A percentile compares a stretch with the other conserved stretches of the same genome.
Evolutionary conservation across 768 basidiomycete genomes (phyloP).

Genomic region (Myochromella boudieri): DNA sequence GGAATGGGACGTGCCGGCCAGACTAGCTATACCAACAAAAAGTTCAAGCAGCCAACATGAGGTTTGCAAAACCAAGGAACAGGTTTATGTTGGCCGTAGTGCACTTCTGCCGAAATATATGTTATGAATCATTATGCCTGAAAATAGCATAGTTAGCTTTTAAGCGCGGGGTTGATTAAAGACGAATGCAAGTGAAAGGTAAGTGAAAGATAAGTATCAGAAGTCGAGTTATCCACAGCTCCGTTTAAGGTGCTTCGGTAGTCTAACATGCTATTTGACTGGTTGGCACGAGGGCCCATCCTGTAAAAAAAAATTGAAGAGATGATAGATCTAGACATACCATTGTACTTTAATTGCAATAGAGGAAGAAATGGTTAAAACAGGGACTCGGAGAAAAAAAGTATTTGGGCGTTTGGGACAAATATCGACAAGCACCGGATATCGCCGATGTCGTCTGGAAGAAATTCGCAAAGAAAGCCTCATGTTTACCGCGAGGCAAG

Average conservation of each 20-base stretch:
- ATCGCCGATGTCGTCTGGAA: constrained; percentile 5
- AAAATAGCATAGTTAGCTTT: neutral
- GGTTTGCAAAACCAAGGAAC: too few species aligned
- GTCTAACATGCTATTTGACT: constrained; percentile 54
- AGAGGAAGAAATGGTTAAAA: too few species aligned
- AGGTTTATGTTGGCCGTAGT: too few species aligned
- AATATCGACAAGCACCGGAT: constrained; percentile 7
- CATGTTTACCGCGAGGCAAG: constrained; percentile 43
- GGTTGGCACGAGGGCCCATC: constrained; percentile 38
- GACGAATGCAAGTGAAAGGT: too few species aligned
- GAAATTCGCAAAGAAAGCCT: constrained; percentile 27
- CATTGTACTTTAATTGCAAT: too few species aligned
- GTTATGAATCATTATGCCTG: neutral
- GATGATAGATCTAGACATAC: constrained; percentile 21
- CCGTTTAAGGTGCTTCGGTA: constrained; percentile 39
- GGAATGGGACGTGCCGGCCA: constrained; percentile 56
- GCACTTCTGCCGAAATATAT: neutral
- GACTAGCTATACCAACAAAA: constrained; percentile 68
- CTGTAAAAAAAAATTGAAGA: constrained; percentile 8
- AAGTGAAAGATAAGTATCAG: constrained; percentile 20
- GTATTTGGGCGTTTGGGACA: constrained; percentile 5
- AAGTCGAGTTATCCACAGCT: constrained; percentile 42
- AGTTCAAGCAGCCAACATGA: constrained; percentile 59
- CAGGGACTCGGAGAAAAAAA: too few species aligned
- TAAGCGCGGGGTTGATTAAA: neutral